These are phyloP conservation scores for Paradendryphiella salina DNA, from an alignment of 2,329 filamentous ascomycete species.

Conservation along the genomic window DNA sequence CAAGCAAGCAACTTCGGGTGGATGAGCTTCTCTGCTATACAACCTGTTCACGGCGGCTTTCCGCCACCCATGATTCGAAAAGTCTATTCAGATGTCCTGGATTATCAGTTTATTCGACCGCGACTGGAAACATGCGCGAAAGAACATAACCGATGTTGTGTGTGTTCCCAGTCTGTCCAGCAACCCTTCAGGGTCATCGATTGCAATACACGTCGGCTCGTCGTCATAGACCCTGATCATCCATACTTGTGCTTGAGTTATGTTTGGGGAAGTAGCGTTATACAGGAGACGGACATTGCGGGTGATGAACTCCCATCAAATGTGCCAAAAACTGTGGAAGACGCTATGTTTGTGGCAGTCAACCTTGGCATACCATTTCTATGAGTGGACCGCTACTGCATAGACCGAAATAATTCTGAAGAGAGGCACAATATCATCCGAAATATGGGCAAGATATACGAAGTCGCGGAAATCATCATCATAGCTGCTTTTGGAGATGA, in stretches of 20 bases:
- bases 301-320: background rate
- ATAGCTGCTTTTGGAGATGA: constrained; percentile 10
- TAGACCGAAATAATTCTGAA: background rate
- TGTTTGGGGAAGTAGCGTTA: background rate
- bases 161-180: background rate
- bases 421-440: constrained; percentile 6
- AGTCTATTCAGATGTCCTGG: background rate
- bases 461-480: constrained; percentile 11
- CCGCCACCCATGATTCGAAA: background rate
- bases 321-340: background rate
- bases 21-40: background rate
- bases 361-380: background rate
- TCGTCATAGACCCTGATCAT: background rate
- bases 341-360: background rate
- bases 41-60: background rate
- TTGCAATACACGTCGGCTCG: background rate
- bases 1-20: too few species aligned
- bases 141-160: background rate
- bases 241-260: constrained; percentile 2
- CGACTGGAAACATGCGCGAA: background rate
- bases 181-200: background rate
- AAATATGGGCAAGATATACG: constrained; percentile 20
- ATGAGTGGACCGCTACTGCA: constrained; percentile 11
- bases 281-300: background rate
- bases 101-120: background rate